phyloP scores from a whole-genome alignment of 2,329 filamentous ascomycete genomes.

The Verruconis gallopava region DNA sequence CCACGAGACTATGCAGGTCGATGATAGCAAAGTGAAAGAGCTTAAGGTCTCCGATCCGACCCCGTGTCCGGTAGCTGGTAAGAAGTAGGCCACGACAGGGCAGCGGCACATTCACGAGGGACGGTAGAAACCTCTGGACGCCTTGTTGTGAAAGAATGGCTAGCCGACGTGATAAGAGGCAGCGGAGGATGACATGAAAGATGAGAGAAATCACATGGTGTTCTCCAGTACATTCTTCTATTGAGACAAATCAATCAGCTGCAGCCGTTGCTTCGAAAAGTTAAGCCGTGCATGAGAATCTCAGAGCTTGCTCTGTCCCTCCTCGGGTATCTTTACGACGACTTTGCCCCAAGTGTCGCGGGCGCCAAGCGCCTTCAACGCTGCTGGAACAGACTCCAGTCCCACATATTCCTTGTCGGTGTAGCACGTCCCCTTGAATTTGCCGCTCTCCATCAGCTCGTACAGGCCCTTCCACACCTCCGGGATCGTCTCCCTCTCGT shows the following conservation, averaged over 20 bases:
- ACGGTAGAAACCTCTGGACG: too few species aligned
- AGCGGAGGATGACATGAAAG: too few species aligned
- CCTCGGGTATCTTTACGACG: constrained; percentile 70
- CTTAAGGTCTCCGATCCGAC: constrained; percentile 8
- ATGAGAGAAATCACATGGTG: too few species aligned
- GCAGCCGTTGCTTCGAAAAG: too few species aligned
- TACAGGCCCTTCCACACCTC: constrained; percentile 75
- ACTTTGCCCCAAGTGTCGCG: constrained; percentile 94
- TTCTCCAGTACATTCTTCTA: too few species aligned
- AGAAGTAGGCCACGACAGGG: constrained; percentile 2
- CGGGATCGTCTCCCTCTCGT: constrained; percentile 57
- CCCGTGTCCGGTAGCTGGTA: constrained; percentile 10
- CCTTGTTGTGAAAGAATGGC: too few species aligned
- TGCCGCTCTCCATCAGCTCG: constrained; percentile 60
- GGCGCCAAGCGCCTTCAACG: constrained; percentile 62
- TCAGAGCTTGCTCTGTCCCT: constrained; percentile 33
- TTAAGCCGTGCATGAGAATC: too few species aligned
- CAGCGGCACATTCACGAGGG: too few species aligned
- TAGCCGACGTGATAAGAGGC: too few species aligned
- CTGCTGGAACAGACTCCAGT: constrained; percentile 63
- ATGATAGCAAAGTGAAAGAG: constrained; percentile 11
- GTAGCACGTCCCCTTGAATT: constrained; percentile 72
- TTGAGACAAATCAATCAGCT: too few species aligned
- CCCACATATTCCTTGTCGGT: constrained; percentile 72
- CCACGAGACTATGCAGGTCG: constrained; percentile 7